Evolutionary conservation across 2,329 filamentous ascomycete genomes (phyloP).

Genomic region (Blastomyces silverae): DNA sequence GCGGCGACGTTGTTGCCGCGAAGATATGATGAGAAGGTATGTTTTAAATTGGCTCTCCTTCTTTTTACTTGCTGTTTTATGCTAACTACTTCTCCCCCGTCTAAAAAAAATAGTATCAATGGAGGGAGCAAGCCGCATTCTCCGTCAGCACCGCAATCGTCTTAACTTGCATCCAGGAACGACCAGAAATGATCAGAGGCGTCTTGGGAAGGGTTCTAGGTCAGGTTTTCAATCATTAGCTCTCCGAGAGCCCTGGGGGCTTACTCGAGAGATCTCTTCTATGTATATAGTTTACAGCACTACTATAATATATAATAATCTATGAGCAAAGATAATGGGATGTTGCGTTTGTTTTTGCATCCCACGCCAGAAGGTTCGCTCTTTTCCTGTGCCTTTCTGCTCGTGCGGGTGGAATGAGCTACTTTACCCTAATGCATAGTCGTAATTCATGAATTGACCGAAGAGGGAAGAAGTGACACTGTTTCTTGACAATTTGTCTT

Average conservation of each 20-base stretch:
- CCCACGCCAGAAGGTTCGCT: too few species aligned
- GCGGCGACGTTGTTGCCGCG: slow-evolving; percentile 67
- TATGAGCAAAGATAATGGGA: too few species aligned
- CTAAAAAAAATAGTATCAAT: slow-evolving; percentile 51
- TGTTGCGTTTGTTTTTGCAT: too few species aligned
- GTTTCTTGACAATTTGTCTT: too few species aligned
- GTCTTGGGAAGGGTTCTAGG: slow-evolving; percentile 58
- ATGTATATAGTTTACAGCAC: neutral
- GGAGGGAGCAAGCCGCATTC: slow-evolving; percentile 61
- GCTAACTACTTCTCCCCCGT: slow-evolving; percentile 10
- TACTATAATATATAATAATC: neutral
- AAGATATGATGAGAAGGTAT: slow-evolving; percentile 52
- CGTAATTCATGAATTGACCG: too few species aligned
- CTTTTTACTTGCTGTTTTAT: slow-evolving; percentile 8
- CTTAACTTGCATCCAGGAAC: slow-evolving; percentile 60
- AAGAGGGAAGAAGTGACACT: too few species aligned
- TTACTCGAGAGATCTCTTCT: neutral
- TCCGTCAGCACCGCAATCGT: slow-evolving; percentile 62
- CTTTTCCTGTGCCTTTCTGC: too few species aligned
- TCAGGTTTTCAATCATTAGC: slow-evolving; percentile 38
- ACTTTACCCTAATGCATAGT: too few species aligned
- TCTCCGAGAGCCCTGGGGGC: too few species aligned
- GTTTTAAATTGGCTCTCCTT: slow-evolving; percentile 12
- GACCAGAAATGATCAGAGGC: slow-evolving; percentile 57
- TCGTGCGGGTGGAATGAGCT: too few species aligned